phyloP scores from a whole-genome alignment of 495 filamentous ascomycete species.

The Hypoxylon fuscum region DNA sequence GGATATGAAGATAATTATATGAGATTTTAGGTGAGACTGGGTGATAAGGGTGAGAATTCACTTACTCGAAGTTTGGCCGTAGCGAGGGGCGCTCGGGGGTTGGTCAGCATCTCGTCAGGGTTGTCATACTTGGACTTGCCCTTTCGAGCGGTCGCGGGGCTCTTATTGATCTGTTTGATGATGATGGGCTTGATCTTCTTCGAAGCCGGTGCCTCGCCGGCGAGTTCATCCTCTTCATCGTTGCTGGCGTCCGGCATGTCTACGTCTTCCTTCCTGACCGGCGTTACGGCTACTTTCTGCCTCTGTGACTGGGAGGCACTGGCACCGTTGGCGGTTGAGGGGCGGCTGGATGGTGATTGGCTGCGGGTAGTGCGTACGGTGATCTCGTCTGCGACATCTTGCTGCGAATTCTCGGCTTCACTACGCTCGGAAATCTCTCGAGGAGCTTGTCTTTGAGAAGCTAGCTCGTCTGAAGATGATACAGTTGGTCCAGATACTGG shows the following conservation, averaged over 20 bases:
- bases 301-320: neutral
- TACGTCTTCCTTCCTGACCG: constrained; percentile 19
- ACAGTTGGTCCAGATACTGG: neutral
- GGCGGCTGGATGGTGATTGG: constrained; percentile 18
- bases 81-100: constrained; percentile 63
- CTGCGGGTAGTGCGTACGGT: constrained; percentile 14
- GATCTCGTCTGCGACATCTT: constrained; percentile 19
- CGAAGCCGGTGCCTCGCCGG: constrained; percentile 4
- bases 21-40: neutral
- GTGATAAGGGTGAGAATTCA: neutral
- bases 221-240: constrained; percentile 32
- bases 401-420: neutral
- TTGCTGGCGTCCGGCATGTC: constrained; percentile 25
- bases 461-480: constrained; percentile 12
- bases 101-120: constrained; percentile 56
- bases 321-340: constrained; percentile 23
- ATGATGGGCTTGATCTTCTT: constrained; percentile 29
- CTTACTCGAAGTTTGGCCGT: constrained; percentile 66
- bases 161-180: neutral
- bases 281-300: constrained; percentile 1
- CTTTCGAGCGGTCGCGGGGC: constrained; percentile 21
- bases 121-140: constrained; percentile 39
- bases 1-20: neutral
- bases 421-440: neutral
- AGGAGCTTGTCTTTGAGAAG: neutral